phyloP scores from a whole-genome alignment of 192 early-diverging fungal species.

The Allomyces javanicus region DNA sequence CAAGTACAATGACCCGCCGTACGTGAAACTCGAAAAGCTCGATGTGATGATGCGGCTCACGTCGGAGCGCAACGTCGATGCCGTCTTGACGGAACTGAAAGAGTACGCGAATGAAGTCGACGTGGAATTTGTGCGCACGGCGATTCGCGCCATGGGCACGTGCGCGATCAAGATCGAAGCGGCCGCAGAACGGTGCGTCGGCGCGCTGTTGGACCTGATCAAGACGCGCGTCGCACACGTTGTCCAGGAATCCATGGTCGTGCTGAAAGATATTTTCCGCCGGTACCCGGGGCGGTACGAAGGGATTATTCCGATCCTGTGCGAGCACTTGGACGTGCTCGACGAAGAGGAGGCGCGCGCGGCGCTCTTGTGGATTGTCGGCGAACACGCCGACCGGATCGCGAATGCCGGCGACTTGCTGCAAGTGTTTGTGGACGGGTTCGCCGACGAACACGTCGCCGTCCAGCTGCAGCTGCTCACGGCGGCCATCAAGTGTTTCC shows the following conservation, averaged over 20 bases:
- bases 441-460: slow-evolving; percentile 62
- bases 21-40: slow-evolving; percentile 90
- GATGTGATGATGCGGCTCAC: slow-evolving; percentile 81
- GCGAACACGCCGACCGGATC: slow-evolving; percentile 83
- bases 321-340: slow-evolving; percentile 71
- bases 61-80: slow-evolving; percentile 69
- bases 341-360: slow-evolving; percentile 83
- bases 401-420: slow-evolving; percentile 65
- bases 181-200: slow-evolving; percentile 66
- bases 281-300: slow-evolving; percentile 81
- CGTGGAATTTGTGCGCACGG: slow-evolving; percentile 83
- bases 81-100: slow-evolving; percentile 77
- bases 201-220: slow-evolving; percentile 75
- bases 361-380: slow-evolving; percentile 86
- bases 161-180: slow-evolving; percentile 81
- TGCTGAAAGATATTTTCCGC: slow-evolving; percentile 87
- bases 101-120: slow-evolving; percentile 97
- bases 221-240: slow-evolving; percentile 75
- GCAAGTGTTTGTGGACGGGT: slow-evolving; percentile 55
- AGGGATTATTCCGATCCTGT: slow-evolving; percentile 63
- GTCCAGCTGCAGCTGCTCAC: slow-evolving; percentile 86
- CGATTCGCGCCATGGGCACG: slow-evolving; percentile 74
- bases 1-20: slow-evolving; percentile 95
- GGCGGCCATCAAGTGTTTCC: slow-evolving; percentile 80
- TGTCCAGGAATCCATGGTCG: slow-evolving; percentile 78